Evolutionary conservation across 768 basidiomycete genomes (phyloP), one percentile per base, ranked within the genome.

Genomic region (Pisolithus marmoratus): DNA sequence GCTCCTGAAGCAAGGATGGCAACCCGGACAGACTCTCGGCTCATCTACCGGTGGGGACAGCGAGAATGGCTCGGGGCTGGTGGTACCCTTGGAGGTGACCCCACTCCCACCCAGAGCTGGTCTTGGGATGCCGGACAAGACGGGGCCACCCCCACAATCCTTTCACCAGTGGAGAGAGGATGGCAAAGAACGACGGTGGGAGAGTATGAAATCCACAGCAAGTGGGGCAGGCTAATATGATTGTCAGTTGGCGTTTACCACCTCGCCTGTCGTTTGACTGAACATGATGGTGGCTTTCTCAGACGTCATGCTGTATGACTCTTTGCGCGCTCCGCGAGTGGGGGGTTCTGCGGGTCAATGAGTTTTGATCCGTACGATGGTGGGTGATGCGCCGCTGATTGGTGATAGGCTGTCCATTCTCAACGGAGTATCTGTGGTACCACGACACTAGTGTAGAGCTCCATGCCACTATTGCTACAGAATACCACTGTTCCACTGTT

Each of bases 1-100:
- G 27, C 71, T 90, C 1, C 70, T 82, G 64, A 85, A 83, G 62
- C 86, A 87, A 64, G 88, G 88, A 1, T 91, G 89, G 90, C 70
- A 73, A 17, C 87, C 85, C 8, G 89, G 87, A 1, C 67, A 68
- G 9, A 60, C 63, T 20, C 69, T 79, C 4, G 67, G 66, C n/a
- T 4, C 22, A 2, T 43, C 31, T 0, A 19, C 23, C 7, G 70
- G 31, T 20, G 37, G 27, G 22, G 47, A 38, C 17, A 42, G 62
- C 34, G 46, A 49, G 29, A 53, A 56, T 20, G 47, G 47, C 8
- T 47, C 47, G 43, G 76, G 75, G 15, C 65, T 83, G 15, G 67
- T 81, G n/a, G 81, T 80, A 24, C 86, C 86, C 2, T 64, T 87
- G 6, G 72, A 81, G 57, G 69, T 81, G 5, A 74, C 63, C 37